Percentiles rank a stretch among this genome's conserved stretches.
Conservation (phyloP, 2,329 filamentous ascomycete species). For the Aureobasidium sp. region DNA sequence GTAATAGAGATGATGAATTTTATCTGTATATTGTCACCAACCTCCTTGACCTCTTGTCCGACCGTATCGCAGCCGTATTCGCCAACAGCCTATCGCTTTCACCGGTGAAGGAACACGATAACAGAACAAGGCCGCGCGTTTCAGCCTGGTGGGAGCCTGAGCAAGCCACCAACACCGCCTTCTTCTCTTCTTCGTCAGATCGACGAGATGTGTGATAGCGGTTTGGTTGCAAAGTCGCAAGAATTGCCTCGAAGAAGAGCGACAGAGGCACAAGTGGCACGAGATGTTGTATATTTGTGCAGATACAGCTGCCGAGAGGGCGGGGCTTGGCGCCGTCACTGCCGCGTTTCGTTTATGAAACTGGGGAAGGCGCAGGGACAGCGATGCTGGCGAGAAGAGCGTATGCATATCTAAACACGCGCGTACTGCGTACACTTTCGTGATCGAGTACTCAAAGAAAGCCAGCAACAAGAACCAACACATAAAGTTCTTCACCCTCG, state of each 20-base stretch:
- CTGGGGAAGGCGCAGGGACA: neutral
- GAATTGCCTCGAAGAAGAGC: neutral
- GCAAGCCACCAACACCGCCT: neutral
- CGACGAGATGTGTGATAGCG: neutral
- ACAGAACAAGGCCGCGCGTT: neutral
- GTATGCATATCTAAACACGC: neutral
- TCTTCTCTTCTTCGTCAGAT: neutral
- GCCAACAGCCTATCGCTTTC: neutral
- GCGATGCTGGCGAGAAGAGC: neutral
- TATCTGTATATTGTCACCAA: neutral
- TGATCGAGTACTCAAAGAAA: neutral
- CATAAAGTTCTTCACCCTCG: neutral
- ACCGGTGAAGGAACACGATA: neutral
- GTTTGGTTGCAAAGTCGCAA: neutral
- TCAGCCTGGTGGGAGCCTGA: neutral
- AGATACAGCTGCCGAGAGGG: neutral
- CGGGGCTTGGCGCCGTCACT: constrained; percentile 1
- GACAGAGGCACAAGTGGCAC: neutral
- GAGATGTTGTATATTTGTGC: neutral
- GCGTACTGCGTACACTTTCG: neutral
- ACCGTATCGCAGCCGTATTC: neutral
- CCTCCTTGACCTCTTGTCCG: neutral
- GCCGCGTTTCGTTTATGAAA: neutral
- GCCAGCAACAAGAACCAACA: neutral
- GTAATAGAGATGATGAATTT: too few relatives aligned